These are phyloP conservation scores for Neofusicoccum sp. DNA, from an alignment of 2,329 filamentous ascomycete genomes.

Conservation along the genomic window DNA sequence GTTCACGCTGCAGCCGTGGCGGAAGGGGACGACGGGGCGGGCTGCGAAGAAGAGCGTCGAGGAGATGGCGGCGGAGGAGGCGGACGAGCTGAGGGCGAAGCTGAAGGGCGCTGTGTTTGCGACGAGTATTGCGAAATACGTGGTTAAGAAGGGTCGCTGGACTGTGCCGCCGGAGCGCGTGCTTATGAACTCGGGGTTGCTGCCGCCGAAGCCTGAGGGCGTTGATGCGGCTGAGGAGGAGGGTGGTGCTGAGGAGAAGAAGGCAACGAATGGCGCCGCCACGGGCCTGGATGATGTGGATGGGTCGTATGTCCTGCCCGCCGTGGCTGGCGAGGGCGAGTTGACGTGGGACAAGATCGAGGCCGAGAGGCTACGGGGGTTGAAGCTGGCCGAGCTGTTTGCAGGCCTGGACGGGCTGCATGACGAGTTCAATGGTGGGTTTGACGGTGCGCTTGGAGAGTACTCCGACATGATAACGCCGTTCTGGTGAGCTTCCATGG, in stretches of 20 bases:
- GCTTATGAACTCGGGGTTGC: slow-evolving; percentile 66
- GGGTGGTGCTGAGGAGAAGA: slow-evolving; percentile 19
- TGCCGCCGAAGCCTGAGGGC: slow-evolving; percentile 68
- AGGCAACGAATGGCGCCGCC: too few species aligned
- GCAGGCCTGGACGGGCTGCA: slow-evolving; percentile 54
- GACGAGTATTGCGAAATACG: slow-evolving; percentile 50
- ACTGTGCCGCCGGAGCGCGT: slow-evolving; percentile 81
- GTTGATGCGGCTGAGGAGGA: slow-evolving; percentile 24
- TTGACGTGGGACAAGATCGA: slow-evolving; percentile 64
- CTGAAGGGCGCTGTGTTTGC: slow-evolving; percentile 47
- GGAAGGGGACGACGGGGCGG: slow-evolving; percentile 26
- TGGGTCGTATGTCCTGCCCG: slow-evolving; percentile 21
- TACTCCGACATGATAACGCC: slow-evolving; percentile 36
- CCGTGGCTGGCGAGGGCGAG: slow-evolving; percentile 30
- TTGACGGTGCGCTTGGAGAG: slow-evolving; percentile 44
- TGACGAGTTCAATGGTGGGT: slow-evolving; percentile 48
- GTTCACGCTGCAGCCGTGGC: slow-evolving; percentile 49
- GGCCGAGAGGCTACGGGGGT: slow-evolving; percentile 53
- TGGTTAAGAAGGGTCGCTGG: slow-evolving; percentile 59
- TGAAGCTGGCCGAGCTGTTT: slow-evolving; percentile 57
- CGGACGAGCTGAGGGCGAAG: slow-evolving; percentile 23
- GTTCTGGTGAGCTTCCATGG: not conserved
- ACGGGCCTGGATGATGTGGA: slow-evolving; percentile 17
- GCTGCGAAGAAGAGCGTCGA: slow-evolving; percentile 13
- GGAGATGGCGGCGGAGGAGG: slow-evolving; percentile 26